Conservation (phyloP, 176 grass and related monocot species). For the Oryza officinalis region DNA sequence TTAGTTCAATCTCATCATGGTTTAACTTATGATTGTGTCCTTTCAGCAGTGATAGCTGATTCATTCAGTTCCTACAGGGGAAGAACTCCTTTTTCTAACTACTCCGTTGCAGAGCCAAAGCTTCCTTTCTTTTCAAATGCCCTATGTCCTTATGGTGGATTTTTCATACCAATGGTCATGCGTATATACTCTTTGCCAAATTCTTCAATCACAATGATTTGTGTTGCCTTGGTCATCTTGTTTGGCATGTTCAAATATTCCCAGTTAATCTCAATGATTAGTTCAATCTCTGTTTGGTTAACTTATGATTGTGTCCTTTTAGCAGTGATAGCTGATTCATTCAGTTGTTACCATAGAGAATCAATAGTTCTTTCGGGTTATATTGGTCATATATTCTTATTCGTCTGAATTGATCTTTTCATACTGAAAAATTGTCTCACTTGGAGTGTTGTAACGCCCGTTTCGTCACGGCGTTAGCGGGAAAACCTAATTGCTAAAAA, state of each 20-base stretch:
- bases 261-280: too few relatives aligned
- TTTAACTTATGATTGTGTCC: constrained; percentile 9
- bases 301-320: too few relatives aligned
- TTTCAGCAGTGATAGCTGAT: not conserved
- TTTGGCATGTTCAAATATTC: constrained; percentile 30
- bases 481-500: too few relatives aligned
- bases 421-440: too few relatives aligned
- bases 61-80: not conserved
- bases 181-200: constrained; percentile 4
- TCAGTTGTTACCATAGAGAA: too few relatives aligned
- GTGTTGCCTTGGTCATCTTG: constrained; percentile 32
- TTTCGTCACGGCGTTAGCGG: too few relatives aligned
- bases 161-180: not conserved
- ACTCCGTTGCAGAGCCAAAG: not conserved
- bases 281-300: too few relatives aligned
- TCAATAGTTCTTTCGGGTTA: too few relatives aligned
- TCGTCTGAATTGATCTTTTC: too few relatives aligned
- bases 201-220: constrained; percentile 17
- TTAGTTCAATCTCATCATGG: constrained; percentile 25
- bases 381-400: too few relatives aligned
- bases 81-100: not conserved
- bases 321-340: too few relatives aligned
- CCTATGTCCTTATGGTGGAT: not conserved
- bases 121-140: not conserved
- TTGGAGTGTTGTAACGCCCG: too few relatives aligned